Percentiles rank a stretch among this genome's conserved stretches.
phyloP scores from a whole-genome alignment of 306 rosid species.

The Vigna mungo region DNA sequence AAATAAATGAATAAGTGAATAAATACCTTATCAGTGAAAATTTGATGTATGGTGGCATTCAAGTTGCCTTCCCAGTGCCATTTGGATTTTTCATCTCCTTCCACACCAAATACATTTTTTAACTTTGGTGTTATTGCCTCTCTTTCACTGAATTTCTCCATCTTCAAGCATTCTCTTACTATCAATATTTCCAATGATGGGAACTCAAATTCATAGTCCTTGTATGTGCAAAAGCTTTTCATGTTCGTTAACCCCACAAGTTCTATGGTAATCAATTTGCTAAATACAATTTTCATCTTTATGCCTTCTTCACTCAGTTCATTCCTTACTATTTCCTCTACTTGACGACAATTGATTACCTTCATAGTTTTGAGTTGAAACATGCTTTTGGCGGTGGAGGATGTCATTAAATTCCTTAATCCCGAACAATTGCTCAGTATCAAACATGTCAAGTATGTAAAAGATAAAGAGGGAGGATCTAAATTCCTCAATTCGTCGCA shows the following conservation, averaged over 20 bases:
- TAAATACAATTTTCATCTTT: background rate
- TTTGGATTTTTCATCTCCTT: background rate
- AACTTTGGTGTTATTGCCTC: slow-evolving; percentile 6
- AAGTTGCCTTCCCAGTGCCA: slow-evolving; percentile 33
- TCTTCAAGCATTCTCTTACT: background rate
- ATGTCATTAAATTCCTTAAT: slow-evolving; percentile 17
- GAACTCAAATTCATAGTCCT: background rate
- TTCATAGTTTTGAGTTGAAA: slow-evolving; percentile 31
- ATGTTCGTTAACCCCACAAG: background rate
- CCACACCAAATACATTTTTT: background rate
- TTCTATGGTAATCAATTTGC: slow-evolving; percentile 26
- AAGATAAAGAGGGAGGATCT: too few relatives aligned
- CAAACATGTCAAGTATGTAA: background rate
- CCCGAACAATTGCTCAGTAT: background rate
- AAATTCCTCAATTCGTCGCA: too few relatives aligned
- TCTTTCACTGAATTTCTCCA: background rate
- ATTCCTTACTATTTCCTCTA: too few relatives aligned
- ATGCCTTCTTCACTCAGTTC: too few relatives aligned
- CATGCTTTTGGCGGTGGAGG: slow-evolving; percentile 29
- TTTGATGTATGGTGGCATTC: slow-evolving; percentile 30
- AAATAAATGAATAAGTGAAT: background rate
- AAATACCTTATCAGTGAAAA: slow-evolving; percentile 26
- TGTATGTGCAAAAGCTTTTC: slow-evolving; percentile 10
- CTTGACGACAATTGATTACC: background rate
- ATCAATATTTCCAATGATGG: slow-evolving; percentile 29